Evolutionary conservation across 139 green algal genomes (phyloP).

Genomic region (Volvox reticuliferus): DNA sequence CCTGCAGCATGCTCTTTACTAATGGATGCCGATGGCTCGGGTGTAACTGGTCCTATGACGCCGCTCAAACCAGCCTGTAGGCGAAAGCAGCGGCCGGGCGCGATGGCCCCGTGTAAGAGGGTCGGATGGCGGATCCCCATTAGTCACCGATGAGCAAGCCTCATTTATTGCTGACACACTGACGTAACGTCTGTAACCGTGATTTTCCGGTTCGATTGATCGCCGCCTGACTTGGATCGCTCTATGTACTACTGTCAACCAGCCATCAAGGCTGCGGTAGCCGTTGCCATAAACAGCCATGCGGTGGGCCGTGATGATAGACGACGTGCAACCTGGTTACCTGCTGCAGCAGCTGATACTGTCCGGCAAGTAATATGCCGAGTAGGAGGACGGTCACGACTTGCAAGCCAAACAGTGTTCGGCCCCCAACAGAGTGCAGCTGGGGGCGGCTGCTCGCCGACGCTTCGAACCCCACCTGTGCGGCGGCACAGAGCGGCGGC

Average conservation of each 20-base stretch:
- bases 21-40: not conserved
- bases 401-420: constrained; percentile 43
- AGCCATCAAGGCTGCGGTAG: too few species aligned
- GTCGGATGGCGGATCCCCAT: not conserved
- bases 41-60: not conserved
- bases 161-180: too few species aligned
- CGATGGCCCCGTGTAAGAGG: not conserved
- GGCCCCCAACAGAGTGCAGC: constrained; percentile 3
- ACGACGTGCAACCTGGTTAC: constrained; percentile 15
- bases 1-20: too few species aligned
- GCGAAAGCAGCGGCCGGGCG: not conserved
- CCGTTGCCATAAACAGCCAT: too few species aligned
- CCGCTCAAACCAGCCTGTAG: not conserved
- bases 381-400: constrained; percentile 32
- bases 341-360: constrained; percentile 41
- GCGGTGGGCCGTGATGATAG: not conserved
- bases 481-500: constrained; percentile 37
- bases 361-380: constrained; percentile 17
- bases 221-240: too few species aligned
- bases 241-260: too few species aligned
- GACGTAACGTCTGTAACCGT: too few species aligned
- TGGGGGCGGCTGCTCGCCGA: not conserved
- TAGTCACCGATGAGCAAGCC: too few species aligned
- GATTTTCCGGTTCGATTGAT: too few species aligned
- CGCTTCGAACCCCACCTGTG: constrained; percentile 15